Percentiles rank a stretch among this genome's conserved stretches.
These are phyloP conservation scores for Cordyceps tenuipes DNA, from an alignment of 2,329 filamentous ascomycete genomes.

Conservation along the genomic window DNA sequence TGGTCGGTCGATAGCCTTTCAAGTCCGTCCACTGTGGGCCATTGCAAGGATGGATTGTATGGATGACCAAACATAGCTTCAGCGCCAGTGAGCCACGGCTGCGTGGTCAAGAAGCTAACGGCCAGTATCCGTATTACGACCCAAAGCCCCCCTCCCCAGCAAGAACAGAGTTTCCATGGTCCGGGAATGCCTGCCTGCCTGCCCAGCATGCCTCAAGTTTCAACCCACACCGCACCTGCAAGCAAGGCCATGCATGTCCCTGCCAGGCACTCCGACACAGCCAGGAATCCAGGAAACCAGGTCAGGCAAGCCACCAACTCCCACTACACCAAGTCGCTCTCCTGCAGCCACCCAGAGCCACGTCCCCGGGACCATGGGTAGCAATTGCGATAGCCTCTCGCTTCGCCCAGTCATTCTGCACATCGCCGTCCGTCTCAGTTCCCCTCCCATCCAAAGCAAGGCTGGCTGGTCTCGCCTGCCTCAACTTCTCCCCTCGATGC, in stretches of 20 bases:
- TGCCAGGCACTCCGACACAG: not conserved
- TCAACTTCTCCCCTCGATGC: not conserved
- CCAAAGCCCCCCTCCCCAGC: not conserved
- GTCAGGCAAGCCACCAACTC: not conserved
- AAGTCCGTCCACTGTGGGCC: not conserved
- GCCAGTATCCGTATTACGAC: not conserved
- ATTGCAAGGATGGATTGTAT: not conserved
- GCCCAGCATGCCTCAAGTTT: not conserved
- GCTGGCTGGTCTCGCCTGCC: not conserved
- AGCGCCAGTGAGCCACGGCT: not conserved
- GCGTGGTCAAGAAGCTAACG: not conserved
- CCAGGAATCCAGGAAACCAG: not conserved
- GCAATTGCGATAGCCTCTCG: constrained; percentile 7
- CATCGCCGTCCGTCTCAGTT: not conserved
- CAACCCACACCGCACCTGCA: not conserved
- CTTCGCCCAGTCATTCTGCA: not conserved
- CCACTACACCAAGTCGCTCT: not conserved
- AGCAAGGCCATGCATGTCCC: not conserved
- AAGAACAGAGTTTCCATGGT: constrained; percentile 2
- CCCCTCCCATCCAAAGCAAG: not conserved
- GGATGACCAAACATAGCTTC: constrained; percentile 2
- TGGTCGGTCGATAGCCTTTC: not conserved
- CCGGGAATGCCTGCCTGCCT: not conserved
- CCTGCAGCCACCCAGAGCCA: constrained; percentile 7
- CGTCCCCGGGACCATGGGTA: constrained; percentile 9